Evolutionary conservation across 2,329 filamentous ascomycete genomes (phyloP).

Genomic region (Shiraia sp.): DNA sequence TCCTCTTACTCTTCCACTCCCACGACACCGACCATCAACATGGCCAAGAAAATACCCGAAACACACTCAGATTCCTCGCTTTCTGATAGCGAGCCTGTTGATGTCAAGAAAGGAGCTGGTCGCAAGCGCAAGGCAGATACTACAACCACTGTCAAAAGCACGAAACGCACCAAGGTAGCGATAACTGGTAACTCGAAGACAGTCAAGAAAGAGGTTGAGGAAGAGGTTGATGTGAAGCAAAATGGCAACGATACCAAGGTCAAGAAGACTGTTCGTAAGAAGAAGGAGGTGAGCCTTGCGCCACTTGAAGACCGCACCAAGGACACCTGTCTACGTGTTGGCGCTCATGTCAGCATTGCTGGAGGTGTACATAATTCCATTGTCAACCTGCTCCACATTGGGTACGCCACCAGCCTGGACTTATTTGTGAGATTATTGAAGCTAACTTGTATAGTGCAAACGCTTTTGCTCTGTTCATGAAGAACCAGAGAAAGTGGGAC

Average conservation of each 20-base stretch:
- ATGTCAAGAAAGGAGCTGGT: constrained; percentile 18
- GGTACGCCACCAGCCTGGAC: constrained; percentile 49
- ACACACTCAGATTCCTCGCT: constrained; percentile 28
- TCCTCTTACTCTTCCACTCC: too few species aligned
- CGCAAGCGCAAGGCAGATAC: constrained; percentile 42
- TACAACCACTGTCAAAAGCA: constrained; percentile 18
- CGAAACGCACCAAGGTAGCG: constrained; percentile 20
- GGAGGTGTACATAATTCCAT: constrained; percentile 92
- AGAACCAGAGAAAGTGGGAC: constrained; percentile 93
- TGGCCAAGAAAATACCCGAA: constrained; percentile 20
- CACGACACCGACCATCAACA: constrained; percentile 6
- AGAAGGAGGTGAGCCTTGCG: constrained; percentile 55
- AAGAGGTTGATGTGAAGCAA: constrained; percentile 13
- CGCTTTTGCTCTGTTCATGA: constrained; percentile 91
- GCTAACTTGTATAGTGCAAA: constrained; percentile 66
- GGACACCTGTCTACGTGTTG: constrained; percentile 79
- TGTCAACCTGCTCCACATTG: constrained; percentile 75
- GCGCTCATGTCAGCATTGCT: constrained; percentile 88
- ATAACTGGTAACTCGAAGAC: constrained; percentile 18
- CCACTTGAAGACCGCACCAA: constrained; percentile 72
- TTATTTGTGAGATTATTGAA: too few species aligned
- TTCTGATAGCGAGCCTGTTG: constrained; percentile 25
- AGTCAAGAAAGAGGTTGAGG: constrained; percentile 16
- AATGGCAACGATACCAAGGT: constrained; percentile 41
- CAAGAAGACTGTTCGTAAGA: constrained; percentile 46